Base-by-base conservation (phyloP, 257 asterid genomes). In the Solanum sparsipilum region DNA sequence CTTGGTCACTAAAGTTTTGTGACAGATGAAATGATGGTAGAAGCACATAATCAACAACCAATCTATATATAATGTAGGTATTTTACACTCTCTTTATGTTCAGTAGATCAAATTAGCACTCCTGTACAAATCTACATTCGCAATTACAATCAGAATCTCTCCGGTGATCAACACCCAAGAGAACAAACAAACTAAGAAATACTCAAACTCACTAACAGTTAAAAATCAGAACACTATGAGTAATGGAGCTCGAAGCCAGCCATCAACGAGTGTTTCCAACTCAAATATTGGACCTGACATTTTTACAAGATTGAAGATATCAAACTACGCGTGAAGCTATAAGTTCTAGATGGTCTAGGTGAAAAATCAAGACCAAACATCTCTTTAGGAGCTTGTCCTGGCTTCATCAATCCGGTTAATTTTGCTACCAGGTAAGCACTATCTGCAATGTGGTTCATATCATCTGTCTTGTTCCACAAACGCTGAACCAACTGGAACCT, bases 331-430 rank as follows among this genome's bases (percentile, higher is more conserved):
- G 88, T 94, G 87, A 95, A 94, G 89, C 96, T 94, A 81, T 91
- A 91, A 70, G 88, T 87, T 83, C 92, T 89, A 63, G 94, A 76
- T 13, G 98, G 65, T 23, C 93, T 92, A 16, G 99, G 96, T 6
- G 98, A 86, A 87, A 97, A 96, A 87, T 95, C 92, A 36, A 97
- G 94, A 46, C 98, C 98, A 83, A 97, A 95, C 98, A 95, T 94
- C 89, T 94, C 99, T 84, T 97, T 96, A 9, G 95, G 96, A 58
- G 94, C 87, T 34, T 92, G 91, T 15, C 94, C 96, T 0, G 93
- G 91, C 76, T 96, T 94, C 32, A 89, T 90, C 67, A 96, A 89
- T 35, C 96, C 94, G 3, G 93, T 91, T 44, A 97, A 94, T 88
- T 95, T 94, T 13, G 98, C 98, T 27, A 97, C 93, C 12, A 97